Conservation (phyloP, 345 rosid species). For the Microthlaspi erraticum region DNA sequence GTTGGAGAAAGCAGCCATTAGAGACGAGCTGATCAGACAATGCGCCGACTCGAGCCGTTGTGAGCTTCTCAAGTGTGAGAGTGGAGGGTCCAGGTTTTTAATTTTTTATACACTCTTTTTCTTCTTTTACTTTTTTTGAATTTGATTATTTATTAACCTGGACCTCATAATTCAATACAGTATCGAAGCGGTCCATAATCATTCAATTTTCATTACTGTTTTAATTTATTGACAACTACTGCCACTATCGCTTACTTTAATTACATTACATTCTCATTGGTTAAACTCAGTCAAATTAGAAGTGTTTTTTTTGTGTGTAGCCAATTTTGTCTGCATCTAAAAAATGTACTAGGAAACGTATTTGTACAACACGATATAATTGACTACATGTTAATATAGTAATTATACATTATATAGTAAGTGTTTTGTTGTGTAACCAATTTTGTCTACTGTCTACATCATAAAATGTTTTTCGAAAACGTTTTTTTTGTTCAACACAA, state of each 20-base stretch:
- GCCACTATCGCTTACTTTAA: constrained; percentile 22
- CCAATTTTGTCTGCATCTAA: too few relatives aligned
- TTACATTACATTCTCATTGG: constrained; percentile 20
- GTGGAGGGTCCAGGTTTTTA: constrained; percentile 45
- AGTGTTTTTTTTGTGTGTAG: too few relatives aligned
- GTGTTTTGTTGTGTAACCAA: too few relatives aligned
- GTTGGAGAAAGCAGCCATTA: constrained; percentile 45
- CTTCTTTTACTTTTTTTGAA: neutral
- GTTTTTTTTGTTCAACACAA: too few relatives aligned
- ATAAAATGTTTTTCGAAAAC: too few relatives aligned
- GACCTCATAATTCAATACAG: neutral
- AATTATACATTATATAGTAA: too few relatives aligned
- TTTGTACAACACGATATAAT: too few relatives aligned
- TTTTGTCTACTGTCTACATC: neutral
- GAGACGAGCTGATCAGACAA: constrained; percentile 54
- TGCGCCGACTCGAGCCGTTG: constrained; percentile 49
- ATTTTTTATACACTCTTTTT: neutral
- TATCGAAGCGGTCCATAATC: constrained; percentile 27
- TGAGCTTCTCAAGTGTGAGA: constrained; percentile 52
- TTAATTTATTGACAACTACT: constrained; percentile 19
- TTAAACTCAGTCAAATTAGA: neutral
- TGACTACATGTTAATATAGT: too few relatives aligned
- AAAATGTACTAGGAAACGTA: neutral
- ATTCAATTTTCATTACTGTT: neutral
- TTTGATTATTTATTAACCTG: constrained; percentile 6